phyloP scores from a whole-genome alignment of 805 yeast species.

The Kluyveromyces nonfermentans region DNA sequence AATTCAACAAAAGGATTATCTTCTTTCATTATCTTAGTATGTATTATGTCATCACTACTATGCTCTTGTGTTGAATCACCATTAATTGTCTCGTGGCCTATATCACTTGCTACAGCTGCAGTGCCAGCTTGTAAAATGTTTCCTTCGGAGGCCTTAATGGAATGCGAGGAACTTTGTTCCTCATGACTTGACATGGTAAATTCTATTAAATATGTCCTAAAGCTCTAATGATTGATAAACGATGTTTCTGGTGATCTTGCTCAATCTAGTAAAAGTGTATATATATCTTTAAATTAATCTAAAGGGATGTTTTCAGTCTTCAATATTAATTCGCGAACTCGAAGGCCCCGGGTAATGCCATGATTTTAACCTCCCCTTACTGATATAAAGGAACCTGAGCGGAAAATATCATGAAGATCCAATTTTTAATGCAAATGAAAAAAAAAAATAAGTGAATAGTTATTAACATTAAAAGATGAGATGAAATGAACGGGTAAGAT shows the following conservation, averaged over 20 bases:
- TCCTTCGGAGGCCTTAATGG: neutral
- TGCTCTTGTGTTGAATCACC: neutral
- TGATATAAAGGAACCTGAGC: no score
- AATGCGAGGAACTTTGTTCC: neutral
- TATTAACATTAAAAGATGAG: no score
- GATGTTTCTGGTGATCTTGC: no score
- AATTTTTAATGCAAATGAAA: neutral
- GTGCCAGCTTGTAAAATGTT: neutral
- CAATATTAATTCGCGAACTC: neutral
- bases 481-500: no score
- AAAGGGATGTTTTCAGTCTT: neutral
- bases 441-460: no score
- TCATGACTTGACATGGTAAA: neutral
- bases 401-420: no score
- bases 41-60: conserved; percentile 11
- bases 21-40: conserved; percentile 19
- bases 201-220: no score
- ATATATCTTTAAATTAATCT: no score
- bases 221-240: neutral
- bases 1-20: conserved; percentile 24
- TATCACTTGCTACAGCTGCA: neutral
- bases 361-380: neutral
- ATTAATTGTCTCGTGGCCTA: neutral
- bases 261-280: no score
- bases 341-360: neutral